Conservation (phyloP, 805 yeast species). For the Candida sonorensis region DNA sequence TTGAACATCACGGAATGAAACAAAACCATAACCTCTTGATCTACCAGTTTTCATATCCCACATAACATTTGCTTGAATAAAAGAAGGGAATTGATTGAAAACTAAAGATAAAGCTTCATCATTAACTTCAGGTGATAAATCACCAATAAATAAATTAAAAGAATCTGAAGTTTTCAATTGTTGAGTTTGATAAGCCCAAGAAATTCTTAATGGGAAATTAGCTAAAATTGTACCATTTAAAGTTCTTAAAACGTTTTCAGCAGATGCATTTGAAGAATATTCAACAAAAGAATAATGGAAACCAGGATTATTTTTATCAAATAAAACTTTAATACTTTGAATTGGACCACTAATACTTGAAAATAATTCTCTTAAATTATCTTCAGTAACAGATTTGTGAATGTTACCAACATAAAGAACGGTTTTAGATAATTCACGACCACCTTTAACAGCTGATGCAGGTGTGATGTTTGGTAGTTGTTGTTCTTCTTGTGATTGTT, state of each 20-base stretch:
- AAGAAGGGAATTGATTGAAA: constrained; percentile 50
- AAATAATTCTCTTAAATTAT: constrained; percentile 53
- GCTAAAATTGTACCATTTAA: constrained; percentile 52
- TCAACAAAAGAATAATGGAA: constrained; percentile 83
- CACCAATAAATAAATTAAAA: constrained; percentile 80
- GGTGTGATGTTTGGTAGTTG: constrained; percentile 25
- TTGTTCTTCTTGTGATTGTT: constrained; percentile 1
- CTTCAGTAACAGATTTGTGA: constrained; percentile 59
- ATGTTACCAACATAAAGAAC: constrained; percentile 75
- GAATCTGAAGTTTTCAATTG: constrained; percentile 49
- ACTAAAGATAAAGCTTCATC: constrained; percentile 61
- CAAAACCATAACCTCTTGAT: constrained; percentile 89
- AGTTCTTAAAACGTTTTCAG: constrained; percentile 53
- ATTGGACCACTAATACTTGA: constrained; percentile 48
- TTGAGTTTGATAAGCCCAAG: constrained; percentile 82
- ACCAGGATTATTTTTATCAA: constrained; percentile 68
- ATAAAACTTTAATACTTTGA: constrained; percentile 59
- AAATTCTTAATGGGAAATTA: constrained; percentile 52
- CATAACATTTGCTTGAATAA: constrained; percentile 86
- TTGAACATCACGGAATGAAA: constrained; percentile 55
- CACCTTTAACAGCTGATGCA: constrained; percentile 74
- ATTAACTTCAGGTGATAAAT: constrained; percentile 72
- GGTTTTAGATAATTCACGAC: constrained; percentile 68
- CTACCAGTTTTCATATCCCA: constrained; percentile 96
- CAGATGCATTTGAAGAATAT: constrained; percentile 50